A percentile compares a stretch with the other conserved stretches of the same genome.
Evolutionary conservation across 1,284 basidiomycete species (phyloP).

Genomic region (Mrakiaceae sp.): DNA sequence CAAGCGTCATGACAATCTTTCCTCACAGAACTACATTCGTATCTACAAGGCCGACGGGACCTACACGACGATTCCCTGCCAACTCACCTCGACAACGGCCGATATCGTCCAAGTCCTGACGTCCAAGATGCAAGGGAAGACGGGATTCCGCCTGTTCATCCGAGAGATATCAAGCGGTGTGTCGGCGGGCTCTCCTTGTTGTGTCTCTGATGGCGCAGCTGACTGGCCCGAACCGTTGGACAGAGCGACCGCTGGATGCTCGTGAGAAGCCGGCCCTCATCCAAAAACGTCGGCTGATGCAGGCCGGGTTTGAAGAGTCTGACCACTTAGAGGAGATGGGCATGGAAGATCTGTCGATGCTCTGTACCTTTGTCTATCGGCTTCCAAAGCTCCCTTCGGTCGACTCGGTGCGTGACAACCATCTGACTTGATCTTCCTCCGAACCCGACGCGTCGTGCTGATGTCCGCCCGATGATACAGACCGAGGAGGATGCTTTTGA

Average conservation of each 20-base stretch:
- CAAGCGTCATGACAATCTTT: background rate
- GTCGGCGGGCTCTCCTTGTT: slow-evolving; percentile 22
- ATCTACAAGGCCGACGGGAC: slow-evolving; percentile 67
- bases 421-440: background rate
- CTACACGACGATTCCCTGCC: slow-evolving; percentile 59
- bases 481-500: slow-evolving; percentile 63
- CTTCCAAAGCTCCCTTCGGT: slow-evolving; percentile 43
- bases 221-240: background rate
- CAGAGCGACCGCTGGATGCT: slow-evolving; percentile 68
- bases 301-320: slow-evolving; percentile 77
- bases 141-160: slow-evolving; percentile 64
- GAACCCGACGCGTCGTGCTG: background rate
- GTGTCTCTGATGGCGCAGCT: background rate
- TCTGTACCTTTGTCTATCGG: slow-evolving; percentile 72
- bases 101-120: slow-evolving; percentile 56
- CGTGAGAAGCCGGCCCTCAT: slow-evolving; percentile 79
- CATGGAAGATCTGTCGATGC: slow-evolving; percentile 68
- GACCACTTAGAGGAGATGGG: slow-evolving; percentile 75
- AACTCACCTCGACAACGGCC: slow-evolving; percentile 54
- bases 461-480: slow-evolving; percentile 14
- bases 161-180: slow-evolving; percentile 71
- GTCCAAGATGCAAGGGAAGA: slow-evolving; percentile 40
- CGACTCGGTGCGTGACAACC: slow-evolving; percentile 42
- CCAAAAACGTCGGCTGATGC: slow-evolving; percentile 69
- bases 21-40: slow-evolving; percentile 42